Conservation (phyloP, 371 early-diverging fungal genomes). For the Mucor racemosus region DNA sequence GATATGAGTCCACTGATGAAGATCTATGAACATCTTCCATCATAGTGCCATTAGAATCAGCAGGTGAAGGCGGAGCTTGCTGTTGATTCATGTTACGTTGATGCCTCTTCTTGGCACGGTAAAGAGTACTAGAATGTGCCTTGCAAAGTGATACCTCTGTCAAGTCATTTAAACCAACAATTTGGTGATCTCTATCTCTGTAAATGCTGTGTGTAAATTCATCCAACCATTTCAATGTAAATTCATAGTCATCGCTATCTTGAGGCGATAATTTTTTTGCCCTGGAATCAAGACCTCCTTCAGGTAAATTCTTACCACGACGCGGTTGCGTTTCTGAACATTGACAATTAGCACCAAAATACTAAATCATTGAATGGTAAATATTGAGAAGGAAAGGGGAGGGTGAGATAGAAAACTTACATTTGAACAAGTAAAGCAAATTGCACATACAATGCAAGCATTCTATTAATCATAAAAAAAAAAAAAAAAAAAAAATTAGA, state of each 20-base stretch:
- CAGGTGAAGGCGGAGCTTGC: slow-evolving; percentile 51
- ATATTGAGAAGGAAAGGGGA: neutral
- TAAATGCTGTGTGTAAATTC: slow-evolving; percentile 50
- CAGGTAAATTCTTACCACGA: slow-evolving; percentile 55
- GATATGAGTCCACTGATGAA: slow-evolving; percentile 3
- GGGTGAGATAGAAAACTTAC: slow-evolving; percentile 25
- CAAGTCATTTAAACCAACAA: slow-evolving; percentile 39
- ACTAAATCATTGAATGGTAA: slow-evolving; percentile 22
- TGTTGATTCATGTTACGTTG: slow-evolving; percentile 37
- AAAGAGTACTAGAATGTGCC: slow-evolving; percentile 56
- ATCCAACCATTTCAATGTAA: slow-evolving; percentile 50
- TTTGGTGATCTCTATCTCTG: slow-evolving; percentile 35
- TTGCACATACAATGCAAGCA: slow-evolving; percentile 55
- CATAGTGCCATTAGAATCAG: slow-evolving; percentile 41
- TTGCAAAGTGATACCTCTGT: slow-evolving; percentile 57
- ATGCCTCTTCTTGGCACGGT: slow-evolving; percentile 55
- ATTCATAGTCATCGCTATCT: slow-evolving; percentile 53
- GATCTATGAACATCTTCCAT: slow-evolving; percentile 15
- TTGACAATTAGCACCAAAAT: slow-evolving; percentile 48
- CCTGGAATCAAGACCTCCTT: slow-evolving; percentile 50
- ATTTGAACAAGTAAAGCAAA: slow-evolving; percentile 57
- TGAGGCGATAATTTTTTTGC: slow-evolving; percentile 49
- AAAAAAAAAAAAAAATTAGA: neutral
- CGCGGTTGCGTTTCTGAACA: slow-evolving; percentile 56
- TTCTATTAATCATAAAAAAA: slow-evolving; percentile 32